Evolutionary conservation across 2,329 filamentous ascomycete species (phyloP), one percentile per base, ranked within the genome.

Genomic region (Ilyonectria destructans): DNA sequence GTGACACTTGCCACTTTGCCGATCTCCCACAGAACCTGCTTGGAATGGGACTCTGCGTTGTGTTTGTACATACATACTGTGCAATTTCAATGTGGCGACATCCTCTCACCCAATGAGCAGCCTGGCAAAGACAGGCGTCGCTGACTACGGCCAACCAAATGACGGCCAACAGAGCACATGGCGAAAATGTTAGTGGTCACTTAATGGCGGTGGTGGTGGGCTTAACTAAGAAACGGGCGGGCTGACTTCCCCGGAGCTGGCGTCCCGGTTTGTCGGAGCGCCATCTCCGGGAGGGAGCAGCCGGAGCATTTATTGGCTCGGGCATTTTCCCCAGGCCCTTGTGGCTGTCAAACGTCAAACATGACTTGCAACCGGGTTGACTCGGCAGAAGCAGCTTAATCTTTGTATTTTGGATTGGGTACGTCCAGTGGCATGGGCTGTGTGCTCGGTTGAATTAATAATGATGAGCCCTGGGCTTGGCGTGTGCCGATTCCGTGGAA

Each of bases 1-100:
- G 10, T 19, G n/a, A 33, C n/a, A 54, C 10, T 54, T 31, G 51
- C 51, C 51, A 54, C 51, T 54, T 54, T 54, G 51, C n/a, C 31
- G 51, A 54, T 54, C 51, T 15, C 45, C n/a, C 9, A 10, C 19
- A 19, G n/a, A 15, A n/a, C 9, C 31, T 21, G 10, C 45, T 15
- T 21, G 19, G 19, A 10, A 46, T 10, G 31, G 19, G 29, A 54
- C 19, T 52, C 7, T n/a, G 6, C 7, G 12, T 13, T 40, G 37
- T 17, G 2, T 15, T 15, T 15, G 35, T 43, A 43, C 23, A 23
- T 23, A 23, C 17, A 23, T 23, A 23, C 17, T 40, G n/a, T 8
- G 15, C n/a, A n/a, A n/a, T n/a, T 5, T n/a, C 8, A n/a, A n/a
- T 43, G 40, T n/a, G 40, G 40, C 17, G 15, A 17, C 6, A 13